Conservation (phyloP, 1,284 basidiomycete genomes). For the Somion occarium region DNA sequence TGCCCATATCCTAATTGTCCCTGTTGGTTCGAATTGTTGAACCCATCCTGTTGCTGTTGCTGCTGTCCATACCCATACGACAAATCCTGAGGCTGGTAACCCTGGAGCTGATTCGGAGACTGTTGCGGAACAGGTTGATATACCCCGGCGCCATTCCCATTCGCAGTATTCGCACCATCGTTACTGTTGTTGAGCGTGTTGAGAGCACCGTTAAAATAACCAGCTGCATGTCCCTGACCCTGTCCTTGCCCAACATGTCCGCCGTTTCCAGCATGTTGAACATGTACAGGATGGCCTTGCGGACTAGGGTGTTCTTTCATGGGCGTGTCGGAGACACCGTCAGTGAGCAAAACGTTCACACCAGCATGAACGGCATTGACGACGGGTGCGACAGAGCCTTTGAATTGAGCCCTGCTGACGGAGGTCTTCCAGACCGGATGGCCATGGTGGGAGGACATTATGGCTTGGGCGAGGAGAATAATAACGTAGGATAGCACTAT, state of each 20-base stretch:
- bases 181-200: not conserved
- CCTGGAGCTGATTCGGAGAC: not conserved
- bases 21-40: too few relatives aligned
- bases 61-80: not conserved
- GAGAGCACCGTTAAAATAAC: not conserved
- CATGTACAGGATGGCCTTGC: not conserved
- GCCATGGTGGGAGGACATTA: slow-evolving; percentile 9
- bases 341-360: not conserved
- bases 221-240: not conserved
- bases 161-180: too few relatives aligned
- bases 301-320: not conserved
- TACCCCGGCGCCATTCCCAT: too few relatives aligned
- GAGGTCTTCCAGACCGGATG: slow-evolving; percentile 11
- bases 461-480: slow-evolving; percentile 8
- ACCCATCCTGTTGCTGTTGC: not conserved
- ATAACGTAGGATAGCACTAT: slow-evolving; percentile 10
- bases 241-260: not conserved
- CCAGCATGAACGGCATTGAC: not conserved
- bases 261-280: not conserved
- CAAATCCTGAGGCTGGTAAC: not conserved
- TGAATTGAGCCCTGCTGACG: slow-evolving; percentile 11
- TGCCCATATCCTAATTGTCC: not conserved
- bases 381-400: not conserved
- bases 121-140: not conserved
- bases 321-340: not conserved